Evolutionary conservation across 169 alveolate species (phyloP), one percentile per base, ranked within the genome.

Genomic region (Cryptosporidium xiaoi): DNA sequence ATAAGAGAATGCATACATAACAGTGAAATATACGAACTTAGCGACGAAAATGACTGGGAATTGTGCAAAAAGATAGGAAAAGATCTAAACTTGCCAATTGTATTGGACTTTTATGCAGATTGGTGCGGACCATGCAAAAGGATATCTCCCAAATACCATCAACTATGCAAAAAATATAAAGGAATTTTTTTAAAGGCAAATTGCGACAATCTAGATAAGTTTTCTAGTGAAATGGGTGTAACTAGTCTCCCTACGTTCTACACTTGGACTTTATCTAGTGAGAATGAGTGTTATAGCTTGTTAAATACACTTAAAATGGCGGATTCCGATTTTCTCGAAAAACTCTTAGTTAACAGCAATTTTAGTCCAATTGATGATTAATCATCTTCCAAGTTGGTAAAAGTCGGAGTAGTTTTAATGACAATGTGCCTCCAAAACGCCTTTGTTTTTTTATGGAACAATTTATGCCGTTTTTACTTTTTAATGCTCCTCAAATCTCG

Each of bases 111-210:
- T 62, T 77, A 40, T 29, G 71, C 77, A n/a, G 71, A 55, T 18
- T 77, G 87, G 87, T 77, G 87, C 12, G 40, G 46, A 27, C 87
- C 87, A 40, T 77, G 87, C 77, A 77, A 77, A 77, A 62, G 55
- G 16, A 77, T 62, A 7, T 77, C 64, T 16, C 71, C 69, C 15
- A 77, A 16, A 3, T 77, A 44, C 46, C 46, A 33, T 5, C 29
- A 3, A 5, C 33, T 58, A n/a, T 44, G 77, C 34, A 60, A 62
- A 29, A 48, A 77, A 36, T 77, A 60, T 27, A 29, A 77, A 5
- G 87, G 77, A 13, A 77, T 77, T 20, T 77, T 77, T 62, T 36
- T 62, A 6, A 77, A 77, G 31, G 53, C 56, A 55, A 27, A 77
- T 50, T 56, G 29, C 18, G 87, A 77, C 13, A 29, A 60, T 15